phyloP scores from a whole-genome alignment of 1,284 basidiomycete genomes.

The Omphalotus olearius region DNA sequence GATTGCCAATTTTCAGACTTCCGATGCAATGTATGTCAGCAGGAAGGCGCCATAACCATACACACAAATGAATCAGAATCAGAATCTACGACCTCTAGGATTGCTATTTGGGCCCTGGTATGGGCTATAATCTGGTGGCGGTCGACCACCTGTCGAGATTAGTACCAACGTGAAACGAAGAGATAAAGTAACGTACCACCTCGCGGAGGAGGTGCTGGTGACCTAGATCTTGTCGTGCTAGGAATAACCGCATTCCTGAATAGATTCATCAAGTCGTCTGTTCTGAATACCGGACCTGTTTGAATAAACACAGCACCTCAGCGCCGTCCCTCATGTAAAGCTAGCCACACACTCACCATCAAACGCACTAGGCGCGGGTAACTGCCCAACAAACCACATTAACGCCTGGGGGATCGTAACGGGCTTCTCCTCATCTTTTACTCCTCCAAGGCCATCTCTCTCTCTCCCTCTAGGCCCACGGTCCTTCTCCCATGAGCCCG shows the following conservation, averaged over 20 bases:
- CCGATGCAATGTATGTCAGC: too few relatives aligned
- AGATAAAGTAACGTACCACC: slow-evolving; percentile 20
- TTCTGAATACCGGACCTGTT: slow-evolving; percentile 80
- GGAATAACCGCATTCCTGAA: slow-evolving; percentile 76
- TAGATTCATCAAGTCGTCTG: slow-evolving; percentile 81
- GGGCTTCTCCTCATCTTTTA: slow-evolving; percentile 48
- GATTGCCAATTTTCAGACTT: too few relatives aligned
- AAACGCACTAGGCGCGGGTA: slow-evolving; percentile 70
- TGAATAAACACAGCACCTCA: slow-evolving; percentile 11
- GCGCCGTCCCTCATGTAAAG: slow-evolving; percentile 14
- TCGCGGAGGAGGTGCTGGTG: slow-evolving; percentile 49
- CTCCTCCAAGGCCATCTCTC: slow-evolving; percentile 20
- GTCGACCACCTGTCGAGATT: slow-evolving; percentile 41
- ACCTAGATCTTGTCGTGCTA: slow-evolving; percentile 41
- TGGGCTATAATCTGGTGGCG: slow-evolving; percentile 67
- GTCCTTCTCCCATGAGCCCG: slow-evolving; percentile 23
- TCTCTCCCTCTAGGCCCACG: slow-evolving; percentile 21
- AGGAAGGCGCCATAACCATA: too few relatives aligned
- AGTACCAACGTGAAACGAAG: background rate
- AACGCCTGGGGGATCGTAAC: slow-evolving; percentile 65
- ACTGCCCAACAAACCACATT: slow-evolving; percentile 75
- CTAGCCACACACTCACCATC: slow-evolving; percentile 62
- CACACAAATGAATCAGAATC: background rate
- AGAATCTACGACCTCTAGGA: slow-evolving; percentile 25
- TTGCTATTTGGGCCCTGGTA: slow-evolving; percentile 53